Conservation (phyloP, 352 stramenopile species). For the Phytophthora nicotianae region DNA sequence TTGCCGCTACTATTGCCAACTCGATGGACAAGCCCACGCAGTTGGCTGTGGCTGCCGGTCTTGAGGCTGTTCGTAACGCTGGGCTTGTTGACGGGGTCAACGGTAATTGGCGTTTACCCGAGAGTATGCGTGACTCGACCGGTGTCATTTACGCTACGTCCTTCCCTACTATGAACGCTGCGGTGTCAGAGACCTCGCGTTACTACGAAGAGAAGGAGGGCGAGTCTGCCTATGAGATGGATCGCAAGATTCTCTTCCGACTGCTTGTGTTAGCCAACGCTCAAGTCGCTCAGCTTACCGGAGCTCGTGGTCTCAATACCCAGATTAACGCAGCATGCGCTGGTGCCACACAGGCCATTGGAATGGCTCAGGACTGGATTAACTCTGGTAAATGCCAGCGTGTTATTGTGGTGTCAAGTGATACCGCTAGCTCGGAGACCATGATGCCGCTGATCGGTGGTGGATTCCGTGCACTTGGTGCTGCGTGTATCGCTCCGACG, state of each 20-base stretch:
- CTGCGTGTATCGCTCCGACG: conserved; percentile 85
- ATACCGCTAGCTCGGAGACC: conserved; percentile 90
- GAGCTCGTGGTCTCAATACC: conserved; percentile 94
- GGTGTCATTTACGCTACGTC: conserved; percentile 96
- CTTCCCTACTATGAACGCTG: conserved; percentile 95
- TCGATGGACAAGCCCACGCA: conserved; percentile 96
- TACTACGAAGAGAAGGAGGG: conserved; percentile 52
- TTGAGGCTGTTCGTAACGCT: conserved; percentile 94
- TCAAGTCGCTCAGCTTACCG: conserved; percentile 95
- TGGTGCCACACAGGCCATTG: conserved; percentile 92
- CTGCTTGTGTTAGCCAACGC: conserved; percentile 96
- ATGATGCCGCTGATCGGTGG: conserved; percentile 95
- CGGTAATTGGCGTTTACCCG: conserved; percentile 88
- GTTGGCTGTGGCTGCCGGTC: conserved; percentile 93
- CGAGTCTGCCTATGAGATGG: conserved; percentile 86
- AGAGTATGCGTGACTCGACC: conserved; percentile 85
- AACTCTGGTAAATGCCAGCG: conserved; percentile 90
- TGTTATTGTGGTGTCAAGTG: conserved; percentile 95
- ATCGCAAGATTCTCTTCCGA: conserved; percentile 97
- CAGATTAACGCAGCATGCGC: conserved; percentile 97
- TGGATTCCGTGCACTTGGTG: conserved; percentile 94
- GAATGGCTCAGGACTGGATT: conserved; percentile 95
- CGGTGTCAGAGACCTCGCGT: conserved; percentile 89
- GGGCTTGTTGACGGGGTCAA: conserved; percentile 67
- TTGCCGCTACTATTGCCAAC: conserved; percentile 86